A percentile compares a stretch with the other conserved stretches of the same genome.
Conservation (phyloP, 2,329 filamentous ascomycete genomes). For the Aureobasidium sp. region DNA sequence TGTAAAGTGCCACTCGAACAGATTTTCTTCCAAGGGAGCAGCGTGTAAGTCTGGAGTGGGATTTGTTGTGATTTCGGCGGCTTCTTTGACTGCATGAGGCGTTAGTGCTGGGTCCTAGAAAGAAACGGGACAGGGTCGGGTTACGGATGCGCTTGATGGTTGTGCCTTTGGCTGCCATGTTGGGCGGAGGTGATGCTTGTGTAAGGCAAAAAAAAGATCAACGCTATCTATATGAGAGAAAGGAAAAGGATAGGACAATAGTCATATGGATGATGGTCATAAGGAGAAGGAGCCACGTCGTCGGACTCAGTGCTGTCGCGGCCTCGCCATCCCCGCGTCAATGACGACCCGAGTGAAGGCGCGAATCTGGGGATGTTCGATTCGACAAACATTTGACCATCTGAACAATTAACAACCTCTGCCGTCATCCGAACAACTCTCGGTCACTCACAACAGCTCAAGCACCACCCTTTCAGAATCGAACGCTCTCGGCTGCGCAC, state of each 20-base stretch:
- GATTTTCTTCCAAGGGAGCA: conserved; percentile 81
- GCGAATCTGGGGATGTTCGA: background rate
- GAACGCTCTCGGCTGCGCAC: background rate
- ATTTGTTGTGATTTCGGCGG: conserved; percentile 70
- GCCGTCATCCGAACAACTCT: no score
- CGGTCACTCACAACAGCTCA: background rate
- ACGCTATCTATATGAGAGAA: background rate
- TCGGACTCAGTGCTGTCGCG: background rate
- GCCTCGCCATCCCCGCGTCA: background rate
- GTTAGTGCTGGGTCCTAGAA: conserved; percentile 19
- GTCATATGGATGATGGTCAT: background rate
- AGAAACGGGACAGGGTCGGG: conserved; percentile 16
- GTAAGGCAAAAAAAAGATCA: no score
- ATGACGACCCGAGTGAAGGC: conserved; percentile 1
- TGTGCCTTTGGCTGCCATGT: conserved; percentile 60
- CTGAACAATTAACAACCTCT: background rate
- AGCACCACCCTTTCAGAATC: background rate
- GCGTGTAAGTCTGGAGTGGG: conserved; percentile 83
- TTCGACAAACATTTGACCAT: background rate
- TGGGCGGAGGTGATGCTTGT: background rate
- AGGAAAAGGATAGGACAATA: background rate
- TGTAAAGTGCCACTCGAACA: conserved; percentile 99
- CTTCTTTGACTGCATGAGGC: conserved; percentile 66
- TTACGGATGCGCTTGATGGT: conserved; percentile 78
- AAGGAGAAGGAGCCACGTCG: background rate